Percentiles rank a stretch among this genome's conserved stretches.
phyloP scores from a whole-genome alignment of 352 stramenopile species.

The Phytopythium litorale region DNA sequence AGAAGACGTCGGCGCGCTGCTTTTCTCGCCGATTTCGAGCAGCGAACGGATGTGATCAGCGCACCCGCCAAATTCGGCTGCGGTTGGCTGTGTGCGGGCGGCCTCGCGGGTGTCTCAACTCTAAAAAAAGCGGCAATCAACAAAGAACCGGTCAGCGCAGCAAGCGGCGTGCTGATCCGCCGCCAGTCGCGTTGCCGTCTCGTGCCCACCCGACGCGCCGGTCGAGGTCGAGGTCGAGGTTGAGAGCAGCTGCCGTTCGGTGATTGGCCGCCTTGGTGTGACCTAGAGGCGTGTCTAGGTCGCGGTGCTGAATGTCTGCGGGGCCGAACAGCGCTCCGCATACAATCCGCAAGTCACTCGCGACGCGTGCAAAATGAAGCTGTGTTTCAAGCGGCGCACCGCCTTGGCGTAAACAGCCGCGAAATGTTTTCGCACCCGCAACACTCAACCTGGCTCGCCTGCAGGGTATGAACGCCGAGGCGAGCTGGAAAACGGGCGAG shows the following conservation, averaged over 20 bases:
- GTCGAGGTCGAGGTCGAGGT: too few species aligned
- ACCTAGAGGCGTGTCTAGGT: background rate
- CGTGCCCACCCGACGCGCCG: too few species aligned
- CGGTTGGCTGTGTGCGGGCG: background rate
- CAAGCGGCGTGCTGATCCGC: background rate
- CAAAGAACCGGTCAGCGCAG: background rate
- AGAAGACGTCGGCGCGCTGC: background rate
- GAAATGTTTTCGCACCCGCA: constrained; percentile 25
- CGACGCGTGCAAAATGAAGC: background rate
- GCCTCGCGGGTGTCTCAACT: background rate
- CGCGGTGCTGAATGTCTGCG: constrained; percentile 1
- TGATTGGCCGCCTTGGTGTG: background rate
- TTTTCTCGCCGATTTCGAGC: background rate
- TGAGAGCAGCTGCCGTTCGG: background rate
- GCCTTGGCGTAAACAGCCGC: constrained; percentile 18
- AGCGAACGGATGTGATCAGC: background rate
- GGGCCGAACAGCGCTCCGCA: background rate
- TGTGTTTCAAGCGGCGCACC: background rate
- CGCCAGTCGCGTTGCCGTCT: background rate
- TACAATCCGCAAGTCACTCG: background rate
- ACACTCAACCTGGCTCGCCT: constrained; percentile 1
- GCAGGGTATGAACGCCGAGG: background rate
- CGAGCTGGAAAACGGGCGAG: background rate
- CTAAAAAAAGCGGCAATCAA: background rate
- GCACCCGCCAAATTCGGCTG: background rate